Evolutionary conservation across 2,329 filamentous ascomycete genomes (phyloP).

Genomic region (Lachnellula occidentalis): DNA sequence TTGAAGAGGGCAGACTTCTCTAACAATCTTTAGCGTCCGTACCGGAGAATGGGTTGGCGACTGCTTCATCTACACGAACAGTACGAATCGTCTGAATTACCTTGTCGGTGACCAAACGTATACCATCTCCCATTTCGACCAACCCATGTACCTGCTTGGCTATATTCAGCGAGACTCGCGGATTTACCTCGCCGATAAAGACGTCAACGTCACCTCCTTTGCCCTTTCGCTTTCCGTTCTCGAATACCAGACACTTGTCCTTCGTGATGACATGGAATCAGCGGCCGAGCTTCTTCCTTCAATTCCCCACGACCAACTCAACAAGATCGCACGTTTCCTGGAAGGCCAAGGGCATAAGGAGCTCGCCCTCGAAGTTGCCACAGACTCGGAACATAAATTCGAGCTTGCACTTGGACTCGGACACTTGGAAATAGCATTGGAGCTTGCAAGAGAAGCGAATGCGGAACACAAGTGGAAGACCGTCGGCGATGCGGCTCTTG

Average conservation of each 20-base stretch:
- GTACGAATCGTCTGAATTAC: slow-evolving; percentile 94
- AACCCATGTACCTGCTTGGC: slow-evolving; percentile 88
- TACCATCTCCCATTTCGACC: slow-evolving; percentile 94
- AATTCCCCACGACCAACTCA: slow-evolving; percentile 88
- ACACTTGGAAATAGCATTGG: slow-evolving; percentile 77
- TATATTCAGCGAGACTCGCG: slow-evolving; percentile 94
- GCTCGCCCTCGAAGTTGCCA: slow-evolving; percentile 87
- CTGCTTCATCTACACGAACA: slow-evolving; percentile 98
- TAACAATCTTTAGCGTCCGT: slow-evolving; percentile 56
- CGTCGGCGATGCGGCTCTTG: slow-evolving; percentile 84
- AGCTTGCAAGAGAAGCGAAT: slow-evolving; percentile 76
- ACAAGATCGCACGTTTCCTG: slow-evolving; percentile 96
- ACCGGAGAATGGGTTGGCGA: slow-evolving; percentile 98
- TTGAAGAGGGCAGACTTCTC: not conserved
- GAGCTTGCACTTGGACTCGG: slow-evolving; percentile 81
- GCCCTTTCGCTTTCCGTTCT: slow-evolving; percentile 85
- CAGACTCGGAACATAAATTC: slow-evolving; percentile 93
- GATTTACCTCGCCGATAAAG: slow-evolving; percentile 93
- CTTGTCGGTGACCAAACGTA: slow-evolving; percentile 97
- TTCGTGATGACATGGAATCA: slow-evolving; percentile 88
- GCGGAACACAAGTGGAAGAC: slow-evolving; percentile 98
- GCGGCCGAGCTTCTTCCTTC: slow-evolving; percentile 78
- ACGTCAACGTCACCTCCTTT: slow-evolving; percentile 87
- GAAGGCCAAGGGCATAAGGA: slow-evolving; percentile 98
- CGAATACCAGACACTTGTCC: slow-evolving; percentile 93